Percentiles rank a stretch among this genome's conserved stretches.
phyloP scores from a whole-genome alignment of 768 basidiomycete genomes.

The Porpolomopsis calyptriformis region DNA sequence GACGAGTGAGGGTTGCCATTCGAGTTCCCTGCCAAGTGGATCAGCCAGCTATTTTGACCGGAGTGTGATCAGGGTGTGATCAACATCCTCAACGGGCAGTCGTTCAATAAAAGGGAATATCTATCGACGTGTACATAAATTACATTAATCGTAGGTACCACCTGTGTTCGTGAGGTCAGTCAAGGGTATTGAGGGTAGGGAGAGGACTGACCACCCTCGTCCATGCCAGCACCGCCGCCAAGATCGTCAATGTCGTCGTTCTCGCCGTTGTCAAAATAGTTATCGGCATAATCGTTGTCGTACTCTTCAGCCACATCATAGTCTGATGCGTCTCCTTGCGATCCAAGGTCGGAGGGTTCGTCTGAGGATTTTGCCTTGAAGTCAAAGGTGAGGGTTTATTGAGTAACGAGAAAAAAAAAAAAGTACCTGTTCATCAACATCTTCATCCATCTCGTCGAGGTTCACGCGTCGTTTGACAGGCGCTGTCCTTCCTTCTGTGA shows the following conservation, averaged over 20 bases:
- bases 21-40: not conserved
- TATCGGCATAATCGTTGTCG: constrained; percentile 83
- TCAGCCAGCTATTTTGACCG: no score
- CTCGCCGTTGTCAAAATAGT: constrained; percentile 88
- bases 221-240: constrained; percentile 54
- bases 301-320: constrained; percentile 87
- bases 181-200: not conserved
- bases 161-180: not conserved
- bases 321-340: constrained; percentile 56
- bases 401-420: not conserved
- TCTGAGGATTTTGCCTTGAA: constrained; percentile 59
- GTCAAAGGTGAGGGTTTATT: not conserved
- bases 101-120: no score
- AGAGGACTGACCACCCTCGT: constrained; percentile 43
- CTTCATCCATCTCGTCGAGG: constrained; percentile 59
- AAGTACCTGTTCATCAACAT: constrained; percentile 46
- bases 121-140: no score
- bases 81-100: no score
- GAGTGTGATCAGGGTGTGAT: no score
- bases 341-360: constrained; percentile 57
- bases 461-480: constrained; percentile 36
- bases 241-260: constrained; percentile 71
- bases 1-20: constrained; percentile 34
- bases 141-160: not conserved
- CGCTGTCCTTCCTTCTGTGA: constrained; percentile 20